A percentile compares a stretch with the other conserved stretches of the same genome.
Evolutionary conservation across 352 stramenopile species (phyloP).

Genomic region (Phytopythium cucurbitacearum): DNA sequence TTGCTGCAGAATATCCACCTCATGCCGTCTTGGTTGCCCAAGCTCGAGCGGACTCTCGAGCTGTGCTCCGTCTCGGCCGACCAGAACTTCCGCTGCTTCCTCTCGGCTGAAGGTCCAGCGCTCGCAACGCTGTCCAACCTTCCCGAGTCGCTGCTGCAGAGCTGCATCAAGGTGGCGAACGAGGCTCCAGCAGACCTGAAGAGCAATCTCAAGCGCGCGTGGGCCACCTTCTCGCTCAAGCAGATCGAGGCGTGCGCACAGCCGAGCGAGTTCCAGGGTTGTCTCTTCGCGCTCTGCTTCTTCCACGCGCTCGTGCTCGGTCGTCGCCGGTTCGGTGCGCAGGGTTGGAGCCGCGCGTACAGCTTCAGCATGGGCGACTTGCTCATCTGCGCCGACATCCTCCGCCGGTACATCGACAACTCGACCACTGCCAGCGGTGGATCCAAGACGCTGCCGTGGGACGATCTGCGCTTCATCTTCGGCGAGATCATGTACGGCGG

Average conservation of each 20-base stretch:
- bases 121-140: slow-evolving; percentile 87
- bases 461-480: slow-evolving; percentile 89
- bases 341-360: slow-evolving; percentile 92
- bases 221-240: slow-evolving; percentile 76
- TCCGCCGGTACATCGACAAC: slow-evolving; percentile 64
- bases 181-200: slow-evolving; percentile 79
- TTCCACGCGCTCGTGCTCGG: slow-evolving; percentile 93
- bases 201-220: slow-evolving; percentile 77
- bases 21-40: slow-evolving; percentile 88
- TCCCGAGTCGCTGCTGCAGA: slow-evolving; percentile 76
- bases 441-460: slow-evolving; percentile 56
- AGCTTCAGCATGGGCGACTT: slow-evolving; percentile 94
- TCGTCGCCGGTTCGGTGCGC: slow-evolving; percentile 83
- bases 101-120: slow-evolving; percentile 90
- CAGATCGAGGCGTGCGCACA: slow-evolving; percentile 62
- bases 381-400: slow-evolving; percentile 87
- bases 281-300: slow-evolving; percentile 93
- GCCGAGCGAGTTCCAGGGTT: slow-evolving; percentile 88
- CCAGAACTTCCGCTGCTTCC: slow-evolving; percentile 92
- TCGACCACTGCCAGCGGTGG: slow-evolving; percentile 6
- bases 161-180: slow-evolving; percentile 86
- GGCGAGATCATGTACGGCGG: slow-evolving; percentile 91
- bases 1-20: slow-evolving; percentile 92
- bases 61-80: slow-evolving; percentile 82
- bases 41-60: slow-evolving; percentile 76